Conservation (phyloP, 305 asterid genomes). For the Fraxinus angustifolia region DNA sequence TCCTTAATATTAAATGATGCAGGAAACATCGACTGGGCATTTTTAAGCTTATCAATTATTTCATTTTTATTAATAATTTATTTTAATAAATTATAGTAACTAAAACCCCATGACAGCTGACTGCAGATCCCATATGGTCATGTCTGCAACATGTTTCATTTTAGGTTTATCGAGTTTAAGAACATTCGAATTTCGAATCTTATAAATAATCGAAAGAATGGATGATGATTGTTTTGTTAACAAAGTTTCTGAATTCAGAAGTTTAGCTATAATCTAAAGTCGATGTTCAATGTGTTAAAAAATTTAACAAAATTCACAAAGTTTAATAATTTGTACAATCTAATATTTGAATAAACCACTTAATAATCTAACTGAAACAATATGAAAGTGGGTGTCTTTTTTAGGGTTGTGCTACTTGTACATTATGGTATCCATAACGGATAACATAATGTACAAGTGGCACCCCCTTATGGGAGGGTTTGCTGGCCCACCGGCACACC, state of each 20-base stretch:
- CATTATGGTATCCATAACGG: no score
- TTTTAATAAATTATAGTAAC: not conserved
- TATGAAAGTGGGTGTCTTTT: not conserved
- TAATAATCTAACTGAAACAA: not conserved
- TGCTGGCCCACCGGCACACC: no score
- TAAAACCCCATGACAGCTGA: not conserved
- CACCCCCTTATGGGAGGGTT: no score
- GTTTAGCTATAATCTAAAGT: no score
- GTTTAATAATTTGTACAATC: not conserved
- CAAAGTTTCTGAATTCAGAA: not conserved
- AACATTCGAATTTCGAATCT: not conserved
- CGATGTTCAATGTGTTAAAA: no score
- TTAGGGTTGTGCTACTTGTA: no score
- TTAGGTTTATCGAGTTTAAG: not conserved
- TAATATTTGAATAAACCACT: not conserved
- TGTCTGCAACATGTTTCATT: not conserved
- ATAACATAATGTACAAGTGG: no score
- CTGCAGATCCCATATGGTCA: not conserved
- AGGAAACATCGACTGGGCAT: not conserved
- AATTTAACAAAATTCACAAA: not conserved
- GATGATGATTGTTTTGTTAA: not conserved
- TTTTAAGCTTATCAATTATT: not conserved
- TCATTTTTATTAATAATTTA: not conserved
- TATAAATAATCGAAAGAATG: not conserved
- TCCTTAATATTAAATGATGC: not conserved